A percentile compares a stretch with the other conserved stretches of the same genome.
phyloP scores from a whole-genome alignment of 2,329 filamentous ascomycete species.

The Neoscytalidium dimidiatum region DNA sequence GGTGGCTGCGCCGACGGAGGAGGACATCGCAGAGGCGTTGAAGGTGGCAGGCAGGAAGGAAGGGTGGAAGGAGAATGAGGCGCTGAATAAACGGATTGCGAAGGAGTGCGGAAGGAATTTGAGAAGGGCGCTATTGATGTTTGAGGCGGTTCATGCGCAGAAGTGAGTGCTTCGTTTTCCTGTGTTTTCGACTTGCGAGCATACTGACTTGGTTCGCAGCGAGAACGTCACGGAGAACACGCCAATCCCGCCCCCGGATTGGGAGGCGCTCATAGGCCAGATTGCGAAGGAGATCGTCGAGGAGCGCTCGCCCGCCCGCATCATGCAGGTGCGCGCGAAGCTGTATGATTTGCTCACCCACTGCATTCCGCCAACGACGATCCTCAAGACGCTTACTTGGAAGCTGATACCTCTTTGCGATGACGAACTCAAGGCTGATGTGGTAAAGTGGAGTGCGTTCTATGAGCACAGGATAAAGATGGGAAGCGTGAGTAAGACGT shows the following conservation, averaged over 20 bases:
- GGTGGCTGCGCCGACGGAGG: constrained; percentile 84
- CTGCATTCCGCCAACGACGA: constrained; percentile 92
- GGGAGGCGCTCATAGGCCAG: constrained; percentile 87
- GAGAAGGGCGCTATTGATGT: constrained; percentile 89
- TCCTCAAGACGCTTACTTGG: constrained; percentile 93
- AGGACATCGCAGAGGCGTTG: constrained; percentile 80
- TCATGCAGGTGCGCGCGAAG: constrained; percentile 85
- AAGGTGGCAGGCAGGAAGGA: constrained; percentile 73
- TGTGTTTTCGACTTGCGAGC: not conserved
- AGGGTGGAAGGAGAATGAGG: constrained; percentile 75
- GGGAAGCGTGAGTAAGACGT: constrained; percentile 59
- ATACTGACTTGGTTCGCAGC: constrained; percentile 49
- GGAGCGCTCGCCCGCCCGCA: constrained; percentile 86
- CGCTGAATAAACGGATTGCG: constrained; percentile 81
- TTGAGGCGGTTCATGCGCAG: constrained; percentile 93
- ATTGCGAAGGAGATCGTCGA: constrained; percentile 92
- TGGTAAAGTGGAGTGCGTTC: constrained; percentile 94
- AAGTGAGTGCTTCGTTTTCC: constrained; percentile 64
- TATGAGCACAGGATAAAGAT: constrained; percentile 94
- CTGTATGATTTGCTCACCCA: constrained; percentile 97
- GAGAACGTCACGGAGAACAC: constrained; percentile 88
- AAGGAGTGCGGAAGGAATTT: constrained; percentile 89
- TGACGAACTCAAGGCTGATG: constrained; percentile 84
- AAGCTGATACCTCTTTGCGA: constrained; percentile 87
- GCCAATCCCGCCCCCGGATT: constrained; percentile 90